Evolutionary conservation across 106 monocot genomes (phyloP).

Genomic region (Gastrodia elata): DNA sequence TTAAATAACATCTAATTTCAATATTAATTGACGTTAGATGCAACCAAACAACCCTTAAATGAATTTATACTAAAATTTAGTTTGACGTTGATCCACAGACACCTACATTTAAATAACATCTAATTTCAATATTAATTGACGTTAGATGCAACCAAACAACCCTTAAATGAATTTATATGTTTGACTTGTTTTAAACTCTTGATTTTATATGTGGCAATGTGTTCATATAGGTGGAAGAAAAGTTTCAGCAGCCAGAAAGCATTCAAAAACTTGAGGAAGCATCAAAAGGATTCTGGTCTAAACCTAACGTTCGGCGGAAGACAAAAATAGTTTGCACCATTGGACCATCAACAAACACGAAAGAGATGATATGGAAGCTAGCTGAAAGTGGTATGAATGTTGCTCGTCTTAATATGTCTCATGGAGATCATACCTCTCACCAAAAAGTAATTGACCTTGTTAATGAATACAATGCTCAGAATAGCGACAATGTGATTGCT

Average conservation of each 20-base stretch:
- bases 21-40: no score
- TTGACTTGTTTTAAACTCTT: not conserved
- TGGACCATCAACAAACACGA: conserved; percentile 87
- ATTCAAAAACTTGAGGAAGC: conserved; percentile 52
- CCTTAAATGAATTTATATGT: not conserved
- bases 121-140: no score
- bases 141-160: no score
- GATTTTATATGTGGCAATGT: not conserved
- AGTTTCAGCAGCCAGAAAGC: conserved; percentile 45
- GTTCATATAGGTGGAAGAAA: conserved; percentile 49
- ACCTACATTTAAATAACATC: no score
- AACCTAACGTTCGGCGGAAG: conserved; percentile 76
- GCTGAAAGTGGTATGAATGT: conserved; percentile 99
- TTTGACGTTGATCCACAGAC: not conserved
- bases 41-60: no score
- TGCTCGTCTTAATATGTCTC: conserved; percentile 95
- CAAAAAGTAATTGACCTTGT: conserved; percentile 98
- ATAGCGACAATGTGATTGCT: conserved; percentile 79
- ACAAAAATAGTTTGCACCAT: conserved; percentile 99
- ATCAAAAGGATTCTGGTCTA: conserved; percentile 47
- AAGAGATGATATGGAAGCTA: conserved; percentile 99
- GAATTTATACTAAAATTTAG: not conserved
- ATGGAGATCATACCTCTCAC: conserved; percentile 97
- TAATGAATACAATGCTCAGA: conserved; percentile 85
- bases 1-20: no score